Conservation (phyloP, 2,329 filamentous ascomycete genomes). For the Fusarium devonianum region DNA sequence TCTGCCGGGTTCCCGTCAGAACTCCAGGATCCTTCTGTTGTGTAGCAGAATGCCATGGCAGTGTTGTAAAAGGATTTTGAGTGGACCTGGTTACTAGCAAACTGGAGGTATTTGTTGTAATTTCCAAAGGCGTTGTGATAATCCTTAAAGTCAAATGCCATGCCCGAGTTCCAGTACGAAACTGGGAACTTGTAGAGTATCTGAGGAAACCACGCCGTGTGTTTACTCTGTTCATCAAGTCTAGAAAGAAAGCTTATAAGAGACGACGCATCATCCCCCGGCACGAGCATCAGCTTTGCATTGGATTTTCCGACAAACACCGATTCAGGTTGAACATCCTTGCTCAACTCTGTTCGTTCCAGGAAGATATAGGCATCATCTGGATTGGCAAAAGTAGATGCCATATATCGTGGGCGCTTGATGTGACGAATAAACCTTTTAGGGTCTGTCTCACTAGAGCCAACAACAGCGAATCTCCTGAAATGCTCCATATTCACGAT, state of each 20-base stretch:
- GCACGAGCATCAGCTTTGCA: slow-evolving; percentile 5
- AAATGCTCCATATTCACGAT: slow-evolving; percentile 56
- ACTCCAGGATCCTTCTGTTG: slow-evolving; percentile 51
- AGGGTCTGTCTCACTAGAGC: slow-evolving; percentile 47
- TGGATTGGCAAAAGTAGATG: slow-evolving; percentile 47
- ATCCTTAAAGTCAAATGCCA: slow-evolving; percentile 37
- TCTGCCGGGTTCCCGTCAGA: slow-evolving; percentile 25
- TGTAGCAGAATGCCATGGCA: slow-evolving; percentile 58
- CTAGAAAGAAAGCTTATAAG: slow-evolving; percentile 13
- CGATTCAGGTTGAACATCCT: neutral
- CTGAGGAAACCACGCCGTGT: slow-evolving; percentile 28
- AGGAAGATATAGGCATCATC: slow-evolving; percentile 39
- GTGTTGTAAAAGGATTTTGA: slow-evolving; percentile 28
- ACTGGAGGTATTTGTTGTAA: slow-evolving; percentile 38
- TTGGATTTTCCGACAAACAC: neutral
- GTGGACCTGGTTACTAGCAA: slow-evolving; percentile 22
- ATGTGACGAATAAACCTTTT: slow-evolving; percentile 38
- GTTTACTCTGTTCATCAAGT: slow-evolving; percentile 6
- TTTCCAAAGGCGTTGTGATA: slow-evolving; percentile 22
- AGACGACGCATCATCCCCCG: slow-evolving; percentile 10
- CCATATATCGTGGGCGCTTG: slow-evolving; percentile 43
- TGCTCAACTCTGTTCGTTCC: slow-evolving; percentile 6
- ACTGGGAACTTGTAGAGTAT: slow-evolving; percentile 51
- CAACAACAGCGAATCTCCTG: slow-evolving; percentile 63
- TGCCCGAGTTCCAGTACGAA: slow-evolving; percentile 47